Base-by-base conservation (phyloP, 345 rosid genomes). In the Crucihimalaya himalaica region DNA sequence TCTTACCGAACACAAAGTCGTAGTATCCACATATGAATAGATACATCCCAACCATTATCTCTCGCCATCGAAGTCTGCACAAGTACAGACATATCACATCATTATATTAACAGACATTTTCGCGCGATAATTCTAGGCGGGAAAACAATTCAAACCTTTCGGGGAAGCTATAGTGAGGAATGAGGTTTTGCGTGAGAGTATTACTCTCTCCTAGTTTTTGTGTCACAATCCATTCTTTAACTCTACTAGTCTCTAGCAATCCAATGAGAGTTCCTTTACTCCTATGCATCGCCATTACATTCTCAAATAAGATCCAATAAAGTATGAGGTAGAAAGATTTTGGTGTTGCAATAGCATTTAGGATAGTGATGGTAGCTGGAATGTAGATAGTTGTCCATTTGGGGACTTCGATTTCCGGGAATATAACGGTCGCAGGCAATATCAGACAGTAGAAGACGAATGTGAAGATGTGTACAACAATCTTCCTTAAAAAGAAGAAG, bases 161-260 rank as follows among this genome's bases (percentile, higher is more conserved):
- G 5, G 87, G 85, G 8, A 86, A 79, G 76, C 75, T 80, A 48
- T 84, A 59, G 5, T 81, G 86, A 39, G 79, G 78, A 78, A 82
- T 83, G 68, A 70, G 84, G 28, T 69, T 74, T 31, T 82, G 65
- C 64, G 83, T 88, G 15, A 73, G 69, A 75, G 81, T 80, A 68
- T 73, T 70, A 35, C 60, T 88, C 29, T 89, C 96, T n/a, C 98
- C 98, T 48, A 86, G 71, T 54, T 94, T 94, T 78, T 91, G 88
- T 2, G 98, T 94, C 21, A 94, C 98, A 53, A 91, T 83, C 98
- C 98, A 94, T 82, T 94, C 98, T 29, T 94, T 91, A 11, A 84
- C 96, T 78, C 95, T 82, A 14, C 98, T 89, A 2, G 86, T 86
- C 78, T 94, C 97, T 11, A 94, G 61, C 80, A 94, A 77, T 19